Percentiles rank a stretch among this genome's conserved stretches.
These are phyloP conservation scores for Calvatia gigantea DNA, from an alignment of 768 basidiomycete genomes.

Conservation along the genomic window DNA sequence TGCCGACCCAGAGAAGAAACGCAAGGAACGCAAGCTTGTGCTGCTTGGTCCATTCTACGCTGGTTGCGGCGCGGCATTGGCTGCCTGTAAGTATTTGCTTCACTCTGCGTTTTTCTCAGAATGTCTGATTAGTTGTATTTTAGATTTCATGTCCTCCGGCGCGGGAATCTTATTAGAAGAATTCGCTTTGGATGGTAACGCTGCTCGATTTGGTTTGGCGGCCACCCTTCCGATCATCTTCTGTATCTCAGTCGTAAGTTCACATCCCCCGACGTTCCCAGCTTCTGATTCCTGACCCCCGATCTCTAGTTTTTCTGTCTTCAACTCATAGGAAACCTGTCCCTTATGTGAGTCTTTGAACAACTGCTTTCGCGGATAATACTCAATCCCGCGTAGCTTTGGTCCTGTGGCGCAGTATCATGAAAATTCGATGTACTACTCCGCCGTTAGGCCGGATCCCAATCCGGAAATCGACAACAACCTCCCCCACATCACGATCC, in stretches of 20 bases:
- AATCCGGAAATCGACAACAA: conserved; percentile 66
- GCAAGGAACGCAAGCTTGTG: conserved; percentile 41
- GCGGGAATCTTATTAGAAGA: conserved; percentile 60
- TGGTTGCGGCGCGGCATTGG: conserved; percentile 61
- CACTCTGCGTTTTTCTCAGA: not conserved
- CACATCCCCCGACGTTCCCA: not conserved
- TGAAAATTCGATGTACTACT: conserved; percentile 82
- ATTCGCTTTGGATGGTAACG: conserved; percentile 60
- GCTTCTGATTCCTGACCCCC: not conserved
- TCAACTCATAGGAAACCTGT: conserved; percentile 65
- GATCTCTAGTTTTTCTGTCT: conserved; percentile 68
- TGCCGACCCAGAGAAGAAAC: conserved; percentile 38
- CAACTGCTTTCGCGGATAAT: not conserved
- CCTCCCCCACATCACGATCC: conserved; percentile 76
- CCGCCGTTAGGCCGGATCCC: conserved; percentile 60
- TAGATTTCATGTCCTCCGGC: conserved; percentile 64
- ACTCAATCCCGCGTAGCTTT: conserved; percentile 27
- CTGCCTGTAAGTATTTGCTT: conserved; percentile 46
- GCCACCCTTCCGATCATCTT: conserved; percentile 68
- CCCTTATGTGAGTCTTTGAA: conserved; percentile 39
- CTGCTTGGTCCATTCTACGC: conserved; percentile 71
- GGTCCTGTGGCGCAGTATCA: conserved; percentile 86
- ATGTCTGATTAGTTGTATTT: conserved; percentile 1
- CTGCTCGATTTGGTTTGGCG: conserved; percentile 62
- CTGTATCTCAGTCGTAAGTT: conserved; percentile 69